Evolutionary conservation across 2,329 filamentous ascomycete species (phyloP).

Genomic region (Talaromyces sp.): DNA sequence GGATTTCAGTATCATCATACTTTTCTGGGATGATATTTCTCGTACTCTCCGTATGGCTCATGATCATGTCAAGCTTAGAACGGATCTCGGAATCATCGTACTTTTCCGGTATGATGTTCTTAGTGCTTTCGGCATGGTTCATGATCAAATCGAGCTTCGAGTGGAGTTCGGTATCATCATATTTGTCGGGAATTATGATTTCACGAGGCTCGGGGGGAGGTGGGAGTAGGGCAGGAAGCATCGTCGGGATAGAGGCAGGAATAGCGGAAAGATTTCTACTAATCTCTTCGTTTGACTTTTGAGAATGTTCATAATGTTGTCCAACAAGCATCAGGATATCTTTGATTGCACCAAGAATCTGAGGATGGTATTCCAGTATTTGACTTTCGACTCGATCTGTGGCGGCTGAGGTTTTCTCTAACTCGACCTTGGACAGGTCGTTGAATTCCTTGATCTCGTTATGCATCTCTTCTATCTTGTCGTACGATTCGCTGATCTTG

Average conservation of each 20-base stretch:
- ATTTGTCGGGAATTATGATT: constrained; percentile 52
- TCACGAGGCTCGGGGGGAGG: constrained; percentile 32
- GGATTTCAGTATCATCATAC: constrained; percentile 59
- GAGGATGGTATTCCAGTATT: constrained; percentile 78
- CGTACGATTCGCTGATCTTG: constrained; percentile 74
- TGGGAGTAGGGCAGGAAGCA: constrained; percentile 52
- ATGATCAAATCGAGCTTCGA: constrained; percentile 55
- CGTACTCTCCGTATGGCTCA: constrained; percentile 53
- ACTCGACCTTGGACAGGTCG: constrained; percentile 74
- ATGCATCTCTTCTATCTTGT: constrained; percentile 70
- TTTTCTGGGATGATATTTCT: constrained; percentile 60
- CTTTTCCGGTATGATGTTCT: constrained; percentile 57
- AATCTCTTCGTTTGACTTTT: constrained; percentile 61
- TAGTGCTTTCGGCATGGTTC: constrained; percentile 53
- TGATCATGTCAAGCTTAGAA: constrained; percentile 54
- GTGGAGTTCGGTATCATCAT: constrained; percentile 58
- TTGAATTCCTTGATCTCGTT: constrained; percentile 74
- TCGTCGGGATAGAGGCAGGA: constrained; percentile 52
- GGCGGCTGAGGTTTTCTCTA: constrained; percentile 68
- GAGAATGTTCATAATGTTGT: constrained; percentile 85
- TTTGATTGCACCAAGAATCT: constrained; percentile 80
- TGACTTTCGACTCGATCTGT: constrained; percentile 76
- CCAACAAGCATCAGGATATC: constrained; percentile 80
- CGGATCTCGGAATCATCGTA: constrained; percentile 61
- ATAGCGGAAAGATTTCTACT: constrained; percentile 54